Conservation (phyloP, 768 basidiomycete species). For the Tephrocybe sp. region DNA sequence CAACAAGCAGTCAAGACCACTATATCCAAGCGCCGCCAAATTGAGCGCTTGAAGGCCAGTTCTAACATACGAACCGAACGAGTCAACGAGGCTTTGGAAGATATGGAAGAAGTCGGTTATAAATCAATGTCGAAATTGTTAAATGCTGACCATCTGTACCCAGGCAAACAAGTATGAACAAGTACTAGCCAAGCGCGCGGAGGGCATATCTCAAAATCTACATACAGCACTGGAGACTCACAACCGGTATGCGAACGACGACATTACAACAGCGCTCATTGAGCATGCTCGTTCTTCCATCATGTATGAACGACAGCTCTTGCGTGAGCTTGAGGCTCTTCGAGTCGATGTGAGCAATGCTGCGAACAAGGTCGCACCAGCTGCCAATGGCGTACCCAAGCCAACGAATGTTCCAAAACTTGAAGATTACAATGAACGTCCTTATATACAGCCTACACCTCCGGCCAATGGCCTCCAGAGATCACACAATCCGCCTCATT, state of each 20-base stretch:
- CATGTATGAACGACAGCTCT: conserved; percentile 86
- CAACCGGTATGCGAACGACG: conserved; percentile 85
- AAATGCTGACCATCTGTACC: conserved; percentile 4
- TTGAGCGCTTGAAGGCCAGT: conserved; percentile 86
- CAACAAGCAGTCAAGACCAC: conserved; percentile 91
- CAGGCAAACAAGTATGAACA: conserved; percentile 93
- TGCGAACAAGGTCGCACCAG: conserved; percentile 54
- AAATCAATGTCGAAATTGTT: too few species aligned
- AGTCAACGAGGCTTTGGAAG: conserved; percentile 90
- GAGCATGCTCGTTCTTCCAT: conserved; percentile 92
- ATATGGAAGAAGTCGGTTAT: conserved; percentile 91
- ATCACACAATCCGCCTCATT: conserved; percentile 34
- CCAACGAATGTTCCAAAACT: conserved; percentile 62
- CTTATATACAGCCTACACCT: conserved; percentile 23
- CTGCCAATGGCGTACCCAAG: conserved; percentile 53
- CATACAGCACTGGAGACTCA: conserved; percentile 85
- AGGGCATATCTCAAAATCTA: conserved; percentile 92
- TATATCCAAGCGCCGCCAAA: conserved; percentile 89
- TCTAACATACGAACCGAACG: conserved; percentile 82
- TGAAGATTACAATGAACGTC: conserved; percentile 54
- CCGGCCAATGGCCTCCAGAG: conserved; percentile 35
- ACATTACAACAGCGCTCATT: conserved; percentile 85
- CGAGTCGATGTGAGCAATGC: conserved; percentile 73
- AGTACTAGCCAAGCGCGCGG: conserved; percentile 78
- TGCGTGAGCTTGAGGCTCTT: conserved; percentile 87